A percentile compares a stretch with the other conserved stretches of the same genome.
Evolutionary conservation across 2,329 filamentous ascomycete species (phyloP).

Genomic region (Corynespora cassiicola): DNA sequence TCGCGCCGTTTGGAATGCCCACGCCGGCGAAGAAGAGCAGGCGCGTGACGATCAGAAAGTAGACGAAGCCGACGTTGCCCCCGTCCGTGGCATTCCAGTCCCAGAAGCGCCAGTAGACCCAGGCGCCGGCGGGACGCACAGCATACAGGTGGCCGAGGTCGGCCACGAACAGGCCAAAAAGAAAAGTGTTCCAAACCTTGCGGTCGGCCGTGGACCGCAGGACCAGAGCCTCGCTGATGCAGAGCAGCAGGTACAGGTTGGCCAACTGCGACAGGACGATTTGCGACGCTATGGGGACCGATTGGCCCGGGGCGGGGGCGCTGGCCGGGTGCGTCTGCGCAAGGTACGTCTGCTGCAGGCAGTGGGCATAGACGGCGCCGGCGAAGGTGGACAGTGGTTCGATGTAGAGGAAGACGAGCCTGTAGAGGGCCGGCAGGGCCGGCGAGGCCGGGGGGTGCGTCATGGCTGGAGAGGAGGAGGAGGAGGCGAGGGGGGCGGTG

Average conservation of each 20-base stretch:
- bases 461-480: constrained; percentile 19
- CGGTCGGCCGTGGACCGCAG: constrained; percentile 72
- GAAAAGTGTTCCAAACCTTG: constrained; percentile 72
- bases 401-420: constrained; percentile 76
- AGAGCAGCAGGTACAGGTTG: constrained; percentile 79
- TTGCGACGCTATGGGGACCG: constrained; percentile 65
- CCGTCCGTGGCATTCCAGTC: constrained; percentile 72
- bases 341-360: constrained; percentile 65
- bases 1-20: constrained; percentile 22
- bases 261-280: constrained; percentile 77
- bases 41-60: constrained; percentile 61
- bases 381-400: constrained; percentile 65
- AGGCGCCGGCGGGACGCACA: constrained; percentile 63
- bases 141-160: constrained; percentile 78
- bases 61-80: constrained; percentile 75
- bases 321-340: constrained; percentile 65
- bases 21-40: constrained; percentile 32
- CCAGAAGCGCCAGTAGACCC: constrained; percentile 68
- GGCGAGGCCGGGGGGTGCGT: constrained; percentile 37
- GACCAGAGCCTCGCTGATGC: constrained; percentile 78
- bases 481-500: constrained; percentile 2
- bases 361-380: constrained; percentile 61
- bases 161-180: constrained; percentile 73
- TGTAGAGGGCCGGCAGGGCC: constrained; percentile 69
- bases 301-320: constrained; percentile 53